These are phyloP conservation scores for Spiraea crenata DNA, from an alignment of 331 rosid genomes.

Conservation along the genomic window DNA sequence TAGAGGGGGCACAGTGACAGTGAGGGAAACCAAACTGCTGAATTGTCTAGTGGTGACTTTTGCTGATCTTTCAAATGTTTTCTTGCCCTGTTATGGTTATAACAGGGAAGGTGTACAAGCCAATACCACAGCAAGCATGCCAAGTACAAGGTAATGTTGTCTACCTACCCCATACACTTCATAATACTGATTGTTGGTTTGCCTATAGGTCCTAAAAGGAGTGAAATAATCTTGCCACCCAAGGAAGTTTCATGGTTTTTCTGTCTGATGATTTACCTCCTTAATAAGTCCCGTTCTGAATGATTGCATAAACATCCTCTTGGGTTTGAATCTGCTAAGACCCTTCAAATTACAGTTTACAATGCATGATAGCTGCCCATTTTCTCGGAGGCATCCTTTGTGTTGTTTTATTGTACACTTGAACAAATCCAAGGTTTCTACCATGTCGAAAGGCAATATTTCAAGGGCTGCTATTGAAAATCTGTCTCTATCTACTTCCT, in stretches of 20 bases:
- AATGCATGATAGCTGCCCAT: background rate
- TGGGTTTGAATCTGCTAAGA: background rate
- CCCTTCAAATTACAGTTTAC: background rate
- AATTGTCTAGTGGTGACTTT: background rate
- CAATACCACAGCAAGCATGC: slow-evolving; percentile 30
- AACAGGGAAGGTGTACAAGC: slow-evolving; percentile 67
- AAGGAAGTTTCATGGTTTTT: background rate
- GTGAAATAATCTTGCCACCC: background rate
- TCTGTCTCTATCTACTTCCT: background rate
- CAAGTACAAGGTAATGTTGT: slow-evolving; percentile 49
- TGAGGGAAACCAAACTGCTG: background rate
- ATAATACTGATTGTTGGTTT: background rate
- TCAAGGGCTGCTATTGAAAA: background rate
- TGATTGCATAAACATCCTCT: background rate
- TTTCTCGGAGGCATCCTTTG: background rate
- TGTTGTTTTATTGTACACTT: background rate
- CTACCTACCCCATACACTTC: background rate
- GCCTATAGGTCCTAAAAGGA: background rate
- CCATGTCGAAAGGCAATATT: background rate
- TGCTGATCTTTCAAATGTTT: slow-evolving; percentile 9
- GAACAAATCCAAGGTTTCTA: background rate
- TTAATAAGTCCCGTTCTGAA: background rate
- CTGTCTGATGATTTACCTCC: background rate
- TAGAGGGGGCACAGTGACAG: background rate
- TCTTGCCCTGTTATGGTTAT: slow-evolving; percentile 20